These are phyloP conservation scores for Camellia oleifera DNA, from an alignment of 179 eudicot genomes.

Conservation along the genomic window DNA sequence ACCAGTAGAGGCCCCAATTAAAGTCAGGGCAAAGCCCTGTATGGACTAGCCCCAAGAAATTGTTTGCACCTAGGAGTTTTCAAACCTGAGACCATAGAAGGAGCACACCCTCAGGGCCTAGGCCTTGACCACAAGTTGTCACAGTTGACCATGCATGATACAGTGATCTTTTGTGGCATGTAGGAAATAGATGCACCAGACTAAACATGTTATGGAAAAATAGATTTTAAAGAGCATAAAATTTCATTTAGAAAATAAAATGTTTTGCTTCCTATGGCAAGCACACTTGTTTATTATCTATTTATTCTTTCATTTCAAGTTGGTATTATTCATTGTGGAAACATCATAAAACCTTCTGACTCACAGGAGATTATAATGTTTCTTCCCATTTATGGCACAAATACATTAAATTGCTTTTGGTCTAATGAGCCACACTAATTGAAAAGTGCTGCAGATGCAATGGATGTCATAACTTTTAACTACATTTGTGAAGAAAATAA, in stretches of 20 bases:
- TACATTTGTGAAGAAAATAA: neutral
- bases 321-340: neutral
- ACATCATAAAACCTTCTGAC: neutral
- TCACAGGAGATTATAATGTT: too few relatives aligned
- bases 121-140: too few relatives aligned
- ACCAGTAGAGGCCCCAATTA: too few relatives aligned
- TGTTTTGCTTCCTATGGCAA: neutral
- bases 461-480: neutral
- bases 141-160: neutral
- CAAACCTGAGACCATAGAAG: too few relatives aligned
- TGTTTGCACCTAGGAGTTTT: too few relatives aligned
- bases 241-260: neutral
- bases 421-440: neutral
- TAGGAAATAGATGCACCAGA: neutral
- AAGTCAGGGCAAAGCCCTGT: too few relatives aligned
- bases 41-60: too few relatives aligned
- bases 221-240: too few relatives aligned
- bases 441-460: too few relatives aligned
- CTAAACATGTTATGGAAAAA: too few relatives aligned
- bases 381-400: neutral
- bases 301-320: neutral
- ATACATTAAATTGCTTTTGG: neutral
- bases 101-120: too few relatives aligned
- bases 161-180: neutral
- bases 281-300: constrained; percentile 6